Base-by-base conservation (phyloP, 2,329 filamentous ascomycete species). In the Biscogniauxia sp. region DNA sequence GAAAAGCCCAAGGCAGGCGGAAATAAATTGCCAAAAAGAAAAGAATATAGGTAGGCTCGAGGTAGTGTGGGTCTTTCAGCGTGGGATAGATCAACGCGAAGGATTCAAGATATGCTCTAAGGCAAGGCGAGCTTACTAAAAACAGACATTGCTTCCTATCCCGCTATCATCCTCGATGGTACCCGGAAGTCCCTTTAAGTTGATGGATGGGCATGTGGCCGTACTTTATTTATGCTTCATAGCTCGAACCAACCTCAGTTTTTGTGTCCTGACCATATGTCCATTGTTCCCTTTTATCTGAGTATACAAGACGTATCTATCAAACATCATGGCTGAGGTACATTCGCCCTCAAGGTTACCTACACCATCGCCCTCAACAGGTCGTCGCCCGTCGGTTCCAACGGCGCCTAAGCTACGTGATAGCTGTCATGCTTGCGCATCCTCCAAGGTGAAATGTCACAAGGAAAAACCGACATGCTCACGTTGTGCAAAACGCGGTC, bases 401-500 rank as follows among this genome's bases (percentile, higher is more conserved):
- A 53, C 54, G 26, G 20, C 37, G 37, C 60, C 68, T 41, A 74
- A 74, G 57, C 60, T 76, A 26, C 72, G 75, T 28, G 72, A 75
- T 52, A 76, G 74, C 59, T 78, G 75, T 61, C 68, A 74, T n/a
- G 67, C 69, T 49, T 77, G 75, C 64, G 73, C 74, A 4, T 59
- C 61, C 17, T 75, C 75, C 20, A 76, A 77, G 65, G 65, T 77
- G 52, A 72, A 70, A 64, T 74, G 73, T 61, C 54, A 60, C 58
- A 71, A 74, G 54, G 70, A 75, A 57, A 75, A 73, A 55, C 74
- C 74, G 37, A 68, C 67, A 45, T 77, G 75, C 55, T 67, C 70
- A 5, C 69, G 74, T 56, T 77, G 75, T 63, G 61, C 62, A 37
- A 71, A 68, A 49, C 64, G 71, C 53, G 68, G 66, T 25, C 60